Evolutionary conservation across 257 asterid genomes (phyloP), one percentile per base, ranked within the genome.

Genomic region (Nemophila menziesii): DNA sequence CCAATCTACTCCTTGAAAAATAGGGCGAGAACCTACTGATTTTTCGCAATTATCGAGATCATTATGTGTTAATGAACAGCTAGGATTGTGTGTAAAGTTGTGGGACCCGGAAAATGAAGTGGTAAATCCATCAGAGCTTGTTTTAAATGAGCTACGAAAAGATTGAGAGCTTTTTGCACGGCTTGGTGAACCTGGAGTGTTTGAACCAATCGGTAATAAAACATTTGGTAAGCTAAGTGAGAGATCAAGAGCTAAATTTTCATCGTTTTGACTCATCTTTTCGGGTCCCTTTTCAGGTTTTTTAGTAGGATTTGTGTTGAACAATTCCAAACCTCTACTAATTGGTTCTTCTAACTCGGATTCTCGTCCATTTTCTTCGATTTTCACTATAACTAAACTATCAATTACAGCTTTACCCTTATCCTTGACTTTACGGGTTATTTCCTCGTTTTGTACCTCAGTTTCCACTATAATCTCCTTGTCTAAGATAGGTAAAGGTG

Each of bases 201-300:
- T 80, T 33, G 82, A 66, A 43, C 93, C 82, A 11, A 79, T 79
- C 12, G 99, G 96, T 63, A 81, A 60, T 56, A 85, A 58, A 38
- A 90, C 89, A 64, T 77, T 85, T 38, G 99, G 99, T 70, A 90
- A 73, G 86, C 99, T 81, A 69, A 90, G 96, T 44, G 94, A 85
- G 29, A 90, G 94, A 16, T 85, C 96, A 69, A 85, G 94, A 48
- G 93, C 77, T 67, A 85, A 55, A 55, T 74, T 90, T 54, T 85
- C 94, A 56, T 79, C 94, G 69, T 44, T 56, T 33, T 54, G 60
- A 39, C 61, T 60, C 48, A 54, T 61, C 37, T 63, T 65, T 52
- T 79, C 76, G n/a, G n/a, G n/a, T 40, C 62, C 71, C 48, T 66
- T 71, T 58, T 90, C 92, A 11, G 62, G 55, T 73, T 71, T 81